Base-by-base conservation (phyloP, 306 rosid genomes). In the Benincasa hispida region DNA sequence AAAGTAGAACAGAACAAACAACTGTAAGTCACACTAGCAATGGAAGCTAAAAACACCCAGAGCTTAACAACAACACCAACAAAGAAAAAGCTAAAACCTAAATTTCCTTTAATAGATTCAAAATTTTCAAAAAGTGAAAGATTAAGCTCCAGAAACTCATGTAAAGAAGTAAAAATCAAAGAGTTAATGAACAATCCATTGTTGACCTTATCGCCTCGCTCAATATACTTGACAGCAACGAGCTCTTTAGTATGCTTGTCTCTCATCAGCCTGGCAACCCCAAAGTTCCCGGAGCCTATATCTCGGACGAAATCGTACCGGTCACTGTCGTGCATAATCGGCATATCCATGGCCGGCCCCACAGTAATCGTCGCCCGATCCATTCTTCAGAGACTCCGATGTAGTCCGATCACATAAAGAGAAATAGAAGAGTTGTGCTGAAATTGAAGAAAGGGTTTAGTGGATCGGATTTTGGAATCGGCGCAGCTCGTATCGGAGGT, bases 241-340 rank as follows among this genome's bases (percentile, higher is more conserved):
- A 91, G 97, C 69, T 91, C 97, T 78, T 79, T 85, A 60, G 97
- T 88, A 66, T 82, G 96, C 82, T 85, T 91, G 60, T 93, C 98
- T 22, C 85, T 87, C 98, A 93, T 91, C 48, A 93, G 81, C 90
- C 97, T 88, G 0, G 98, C 96, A 3, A 93, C 89, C 9, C 91
- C 98, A 82, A 93, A 93, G 79, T 91, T 93, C 2, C 98, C 98
- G 24, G 97, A 88, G 15, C 98, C 97, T 63, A 93, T 93, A 74
- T 90, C 94, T 13, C 90, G 85, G 50, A 93, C 91, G 35, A 90
- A 82, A 82, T 93, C 98, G 75, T 93, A 93, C 10, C 96, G 87
- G 79, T 93, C 94, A 39, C 98, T 93, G 30, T 90, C 94, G 83
- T 93, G 98, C 92, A 91, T 86, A 81, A 91, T 93, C 82, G 96